Percentiles rank a stretch among this genome's conserved stretches.
Conservation (phyloP, 2,329 filamentous ascomycete genomes). For the Sarocladium brachiariae region DNA sequence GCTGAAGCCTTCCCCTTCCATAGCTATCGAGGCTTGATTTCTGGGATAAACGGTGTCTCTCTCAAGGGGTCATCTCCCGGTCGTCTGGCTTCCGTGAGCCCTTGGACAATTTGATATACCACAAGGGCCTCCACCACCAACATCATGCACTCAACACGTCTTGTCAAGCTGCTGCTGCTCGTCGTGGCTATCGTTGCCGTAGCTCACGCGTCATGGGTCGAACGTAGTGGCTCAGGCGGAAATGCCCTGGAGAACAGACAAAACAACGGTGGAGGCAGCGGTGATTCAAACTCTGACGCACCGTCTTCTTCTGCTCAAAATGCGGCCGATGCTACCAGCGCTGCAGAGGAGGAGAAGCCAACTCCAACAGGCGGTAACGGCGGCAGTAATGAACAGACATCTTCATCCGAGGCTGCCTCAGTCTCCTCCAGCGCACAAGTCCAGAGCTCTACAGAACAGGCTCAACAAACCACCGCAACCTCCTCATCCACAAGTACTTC, state of each 20-base stretch:
- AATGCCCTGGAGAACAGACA: background rate
- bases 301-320: conserved; percentile 9
- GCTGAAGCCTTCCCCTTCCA: no score
- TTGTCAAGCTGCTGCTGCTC: conserved; percentile 41
- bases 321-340: conserved; percentile 8
- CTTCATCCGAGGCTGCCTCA: background rate
- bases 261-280: conserved; percentile 10
- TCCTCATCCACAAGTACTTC: conserved; percentile 7
- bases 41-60: no score
- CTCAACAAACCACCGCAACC: conserved; percentile 7
- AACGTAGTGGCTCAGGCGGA: background rate
- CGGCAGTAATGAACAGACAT: background rate
- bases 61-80: background rate
- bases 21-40: background rate
- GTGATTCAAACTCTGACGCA: conserved; percentile 10
- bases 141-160: conserved; percentile 39
- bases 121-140: background rate
- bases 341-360: conserved; percentile 6
- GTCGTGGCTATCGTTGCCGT: conserved; percentile 40
- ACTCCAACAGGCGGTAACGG: background rate
- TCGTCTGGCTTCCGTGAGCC: background rate
- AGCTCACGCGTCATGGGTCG: conserved; percentile 30
- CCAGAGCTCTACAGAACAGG: background rate
- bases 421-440: conserved; percentile 5
- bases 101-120: background rate